Evolutionary conservation across 2,329 filamentous ascomycete species (phyloP), one percentile per base, ranked within the genome.

Genomic region (Corynespora cassiicola): DNA sequence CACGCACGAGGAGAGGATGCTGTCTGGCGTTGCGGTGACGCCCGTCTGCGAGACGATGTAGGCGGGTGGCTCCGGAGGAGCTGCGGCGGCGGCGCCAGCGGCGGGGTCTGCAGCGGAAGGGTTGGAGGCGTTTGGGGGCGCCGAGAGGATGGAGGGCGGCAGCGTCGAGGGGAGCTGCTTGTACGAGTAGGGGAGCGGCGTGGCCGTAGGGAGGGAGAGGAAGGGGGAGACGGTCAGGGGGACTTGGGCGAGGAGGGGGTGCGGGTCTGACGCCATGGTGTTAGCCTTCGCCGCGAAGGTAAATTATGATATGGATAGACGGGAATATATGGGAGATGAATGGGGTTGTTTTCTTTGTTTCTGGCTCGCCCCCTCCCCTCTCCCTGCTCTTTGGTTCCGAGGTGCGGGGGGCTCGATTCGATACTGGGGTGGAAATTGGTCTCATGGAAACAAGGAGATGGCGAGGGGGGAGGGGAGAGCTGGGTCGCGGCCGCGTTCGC

Each of bases 161-260:
- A 97, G 81, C 2, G 90, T 87, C 1, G 90, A 92, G 0, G 92
- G 89, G 63, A 97, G 86, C 8, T 84, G 80, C 65, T 91, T 92
- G 79, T 96, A 97, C 55, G 90, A 95, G 75, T 97, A 97, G 16
- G 94, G 92, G 6, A 99, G 82, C 0, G 91, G 96, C 14, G 91
- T 88, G 17, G 92, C 87, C 19, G 88, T 86, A 8, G 94, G 94
- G 20, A 99, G 85, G 44, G 86, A 87, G 58, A 97, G 83, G 74
- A 96, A 96, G 17, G 94, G 94, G 3, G 92, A 96, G 28, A 97
- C 90, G 32, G 90, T 95, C 38, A 99, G 76, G 19, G 94, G 90
- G 25, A 97, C 84, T 73, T 99, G 94, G 52, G 91, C 88, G 30
- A 99, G 84, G 50, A 96, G 82, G 11, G 87, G 88, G 72, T 96